Percentiles rank a stretch among this genome's conserved stretches.
Conservation (phyloP, 257 asterid genomes). For the Solanum chmielewskii region DNA sequence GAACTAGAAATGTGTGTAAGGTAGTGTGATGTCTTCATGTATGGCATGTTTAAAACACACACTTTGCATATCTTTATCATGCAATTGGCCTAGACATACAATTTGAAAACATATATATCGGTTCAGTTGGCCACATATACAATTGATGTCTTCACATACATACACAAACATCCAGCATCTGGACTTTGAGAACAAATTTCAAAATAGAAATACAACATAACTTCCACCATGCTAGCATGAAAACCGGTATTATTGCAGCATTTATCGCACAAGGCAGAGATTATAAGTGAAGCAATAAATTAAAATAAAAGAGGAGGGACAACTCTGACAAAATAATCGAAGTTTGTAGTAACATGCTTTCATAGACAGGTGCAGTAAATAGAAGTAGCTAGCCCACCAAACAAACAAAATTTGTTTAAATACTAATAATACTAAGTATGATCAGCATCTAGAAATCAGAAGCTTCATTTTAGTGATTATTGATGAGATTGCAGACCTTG, state of each 20-base stretch:
- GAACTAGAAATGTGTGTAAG: too few relatives aligned
- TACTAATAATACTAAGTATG: neutral
- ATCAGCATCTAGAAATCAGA: neutral
- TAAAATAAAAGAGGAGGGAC: neutral
- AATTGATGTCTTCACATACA: neutral
- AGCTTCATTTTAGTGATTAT: neutral
- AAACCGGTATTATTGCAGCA: neutral
- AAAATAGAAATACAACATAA: neutral
- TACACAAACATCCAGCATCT: neutral
- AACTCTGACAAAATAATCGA: neutral
- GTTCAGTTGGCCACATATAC: neutral
- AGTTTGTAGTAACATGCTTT: neutral
- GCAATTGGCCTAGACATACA: neutral
- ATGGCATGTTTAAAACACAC: neutral
- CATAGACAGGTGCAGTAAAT: neutral
- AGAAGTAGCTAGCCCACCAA: neutral
- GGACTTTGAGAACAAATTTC: neutral
- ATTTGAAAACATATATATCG: too few relatives aligned
- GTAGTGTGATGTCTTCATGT: too few relatives aligned
- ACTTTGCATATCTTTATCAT: too few relatives aligned
- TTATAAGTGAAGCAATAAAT: neutral
- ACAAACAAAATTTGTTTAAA: neutral
- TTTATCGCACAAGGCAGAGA: neutral
- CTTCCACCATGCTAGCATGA: neutral
- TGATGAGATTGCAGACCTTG: conserved; percentile 23